These are phyloP conservation scores for Mycena olivaceomarginata DNA, from an alignment of 768 basidiomycete genomes.

Conservation along the genomic window DNA sequence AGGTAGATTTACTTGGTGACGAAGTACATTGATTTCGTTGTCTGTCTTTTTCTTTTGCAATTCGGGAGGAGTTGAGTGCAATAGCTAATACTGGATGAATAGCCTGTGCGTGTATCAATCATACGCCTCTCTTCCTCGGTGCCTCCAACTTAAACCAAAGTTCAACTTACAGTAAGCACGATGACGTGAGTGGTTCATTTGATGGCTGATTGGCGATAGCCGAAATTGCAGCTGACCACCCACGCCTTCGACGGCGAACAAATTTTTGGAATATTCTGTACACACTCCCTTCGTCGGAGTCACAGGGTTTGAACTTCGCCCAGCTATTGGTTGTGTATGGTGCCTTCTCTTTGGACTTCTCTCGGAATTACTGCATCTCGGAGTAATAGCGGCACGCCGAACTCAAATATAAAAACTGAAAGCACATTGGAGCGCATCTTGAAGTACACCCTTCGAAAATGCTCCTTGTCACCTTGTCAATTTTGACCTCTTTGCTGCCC, in stretches of 20 bases:
- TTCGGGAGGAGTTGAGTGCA: no score
- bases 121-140: no score
- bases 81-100: no score
- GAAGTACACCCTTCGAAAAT: background rate
- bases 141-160: no score
- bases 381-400: constrained; percentile 16
- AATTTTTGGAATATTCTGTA: background rate
- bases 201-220: no score
- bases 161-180: background rate
- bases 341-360: background rate
- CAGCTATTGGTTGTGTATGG: background rate
- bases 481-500: background rate
- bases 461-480: background rate
- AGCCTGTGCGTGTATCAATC: no score
- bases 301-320: background rate
- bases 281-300: background rate
- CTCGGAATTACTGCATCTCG: background rate
- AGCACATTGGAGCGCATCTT: background rate
- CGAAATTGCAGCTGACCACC: background rate
- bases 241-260: background rate
- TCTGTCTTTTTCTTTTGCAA: background rate
- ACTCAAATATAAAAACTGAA: constrained; percentile 8
- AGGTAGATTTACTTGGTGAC: background rate
- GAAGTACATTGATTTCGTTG: background rate
- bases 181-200: background rate